Evolutionary conservation across 345 rosid species (phyloP).

Genomic region (Rubroshorea leprosula): DNA sequence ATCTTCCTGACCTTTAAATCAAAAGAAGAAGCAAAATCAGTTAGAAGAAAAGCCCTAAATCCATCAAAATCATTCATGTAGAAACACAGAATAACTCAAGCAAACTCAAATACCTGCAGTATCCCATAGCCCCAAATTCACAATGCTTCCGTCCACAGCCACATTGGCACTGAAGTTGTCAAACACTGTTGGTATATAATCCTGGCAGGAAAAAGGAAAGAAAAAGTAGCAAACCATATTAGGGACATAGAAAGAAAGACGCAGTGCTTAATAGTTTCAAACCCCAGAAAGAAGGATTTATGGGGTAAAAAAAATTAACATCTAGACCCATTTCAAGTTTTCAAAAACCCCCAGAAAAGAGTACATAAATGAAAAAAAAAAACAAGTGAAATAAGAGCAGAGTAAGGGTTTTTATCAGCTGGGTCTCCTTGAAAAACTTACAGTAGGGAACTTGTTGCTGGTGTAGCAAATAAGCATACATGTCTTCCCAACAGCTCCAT

Average conservation of each 20-base stretch:
- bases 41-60: slow-evolving; percentile 5
- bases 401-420: slow-evolving; percentile 2
- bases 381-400: not conserved
- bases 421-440: slow-evolving; percentile 30
- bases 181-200: slow-evolving; percentile 93
- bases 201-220: slow-evolving; percentile 40
- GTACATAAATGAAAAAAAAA: slow-evolving; percentile 3
- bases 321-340: too few species aligned
- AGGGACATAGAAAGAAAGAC: not conserved
- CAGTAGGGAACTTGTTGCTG: slow-evolving; percentile 98
- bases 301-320: too few species aligned
- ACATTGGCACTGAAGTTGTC: slow-evolving; percentile 99
- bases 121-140: slow-evolving; percentile 97
- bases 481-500: slow-evolving; percentile 99
- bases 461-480: slow-evolving; percentile 99
- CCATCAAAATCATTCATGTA: slow-evolving; percentile 12
- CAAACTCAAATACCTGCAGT: slow-evolving; percentile 69
- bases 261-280: too few species aligned
- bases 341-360: slow-evolving; percentile 16
- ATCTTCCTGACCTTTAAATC: slow-evolving; percentile 84
- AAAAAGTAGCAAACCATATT: not conserved
- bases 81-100: slow-evolving; percentile 6
- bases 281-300: too few species aligned
- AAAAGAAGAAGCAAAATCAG: slow-evolving; percentile 5
- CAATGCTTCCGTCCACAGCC: slow-evolving; percentile 84